A percentile compares a stretch with the other conserved stretches of the same genome.
phyloP scores from a whole-genome alignment of 2,329 filamentous ascomycete genomes.

The Ploettnerulaceae sp. region DNA sequence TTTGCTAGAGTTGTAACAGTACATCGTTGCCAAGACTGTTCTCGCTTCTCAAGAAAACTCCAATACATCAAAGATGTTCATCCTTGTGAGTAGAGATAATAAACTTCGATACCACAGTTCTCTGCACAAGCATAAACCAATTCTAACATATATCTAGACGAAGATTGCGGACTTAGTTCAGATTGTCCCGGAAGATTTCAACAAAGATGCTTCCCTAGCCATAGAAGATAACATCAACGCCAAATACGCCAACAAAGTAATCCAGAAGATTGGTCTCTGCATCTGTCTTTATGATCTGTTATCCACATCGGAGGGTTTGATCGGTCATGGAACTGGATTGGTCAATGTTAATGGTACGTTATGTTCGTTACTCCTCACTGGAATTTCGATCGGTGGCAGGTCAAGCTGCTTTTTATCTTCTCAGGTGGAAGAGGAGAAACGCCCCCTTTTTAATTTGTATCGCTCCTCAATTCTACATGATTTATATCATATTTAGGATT shows the following conservation, averaged over 20 bases:
- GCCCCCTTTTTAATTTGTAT: too few species aligned
- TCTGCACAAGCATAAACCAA: slow-evolving; percentile 3
- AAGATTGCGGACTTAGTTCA: slow-evolving; percentile 93
- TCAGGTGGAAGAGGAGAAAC: too few species aligned
- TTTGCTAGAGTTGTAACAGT: too few species aligned
- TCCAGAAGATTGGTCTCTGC: slow-evolving; percentile 91
- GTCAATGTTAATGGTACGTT: slow-evolving; percentile 85
- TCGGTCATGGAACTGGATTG: slow-evolving; percentile 85
- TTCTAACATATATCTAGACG: slow-evolving; percentile 53
- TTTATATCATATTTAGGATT: too few species aligned
- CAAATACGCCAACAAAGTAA: slow-evolving; percentile 93
- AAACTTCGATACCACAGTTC: neutral
- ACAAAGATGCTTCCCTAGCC: slow-evolving; percentile 73
- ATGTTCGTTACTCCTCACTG: neutral
- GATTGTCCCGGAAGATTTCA: slow-evolving; percentile 84
- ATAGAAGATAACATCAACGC: slow-evolving; percentile 96
- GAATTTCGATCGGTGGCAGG: too few species aligned
- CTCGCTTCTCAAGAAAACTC: too few species aligned
- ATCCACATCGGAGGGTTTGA: slow-evolving; percentile 85
- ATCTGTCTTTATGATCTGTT: slow-evolving; percentile 90
- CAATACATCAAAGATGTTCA: slow-evolving; percentile 41
- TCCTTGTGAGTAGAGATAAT: slow-evolving; percentile 45
- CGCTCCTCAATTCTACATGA: too few species aligned
- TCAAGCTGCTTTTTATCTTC: too few species aligned
- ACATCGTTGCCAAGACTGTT: too few species aligned